These are phyloP conservation scores for Periconia digitata DNA, from an alignment of 2,329 filamentous ascomycete species.

Conservation along the genomic window DNA sequence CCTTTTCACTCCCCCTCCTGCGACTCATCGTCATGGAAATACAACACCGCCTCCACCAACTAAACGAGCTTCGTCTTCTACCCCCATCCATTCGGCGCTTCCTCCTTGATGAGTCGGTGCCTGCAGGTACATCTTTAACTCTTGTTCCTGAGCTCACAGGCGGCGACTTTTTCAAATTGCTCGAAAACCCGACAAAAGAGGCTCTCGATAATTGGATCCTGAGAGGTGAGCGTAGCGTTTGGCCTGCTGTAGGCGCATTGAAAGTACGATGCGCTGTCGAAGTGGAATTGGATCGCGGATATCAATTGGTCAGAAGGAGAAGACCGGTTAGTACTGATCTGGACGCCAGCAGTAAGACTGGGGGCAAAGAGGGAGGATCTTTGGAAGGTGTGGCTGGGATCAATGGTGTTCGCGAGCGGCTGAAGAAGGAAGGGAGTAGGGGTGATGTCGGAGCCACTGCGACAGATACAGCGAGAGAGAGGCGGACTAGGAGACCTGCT, in stretches of 20 bases:
- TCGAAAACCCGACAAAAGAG: constrained; percentile 79
- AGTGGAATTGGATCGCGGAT: constrained; percentile 82
- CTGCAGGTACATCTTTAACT: constrained; percentile 70
- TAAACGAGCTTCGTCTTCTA: constrained; percentile 75
- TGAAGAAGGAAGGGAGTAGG: constrained; percentile 21
- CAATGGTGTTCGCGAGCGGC: constrained; percentile 11
- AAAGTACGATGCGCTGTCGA: constrained; percentile 83
- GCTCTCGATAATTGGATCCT: constrained; percentile 83
- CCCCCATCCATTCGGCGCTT: constrained; percentile 72
- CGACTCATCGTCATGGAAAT: constrained; percentile 75
- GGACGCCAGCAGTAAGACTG: constrained; percentile 13
- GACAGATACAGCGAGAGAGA: not conserved
- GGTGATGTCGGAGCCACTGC: not conserved
- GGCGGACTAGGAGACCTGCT: not conserved
- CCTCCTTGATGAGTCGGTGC: constrained; percentile 79
- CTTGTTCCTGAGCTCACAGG: constrained; percentile 78
- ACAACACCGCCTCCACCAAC: constrained; percentile 76
- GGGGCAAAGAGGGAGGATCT: constrained; percentile 19
- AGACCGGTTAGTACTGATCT: constrained; percentile 42
- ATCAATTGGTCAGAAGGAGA: constrained; percentile 71
- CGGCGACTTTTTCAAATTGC: constrained; percentile 72
- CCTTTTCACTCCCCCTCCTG: constrained; percentile 50
- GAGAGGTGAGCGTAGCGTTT: constrained; percentile 82
- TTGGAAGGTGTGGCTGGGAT: constrained; percentile 11
- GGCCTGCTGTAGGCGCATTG: constrained; percentile 83